Percentiles rank a stretch among this genome's conserved stretches.
These are phyloP conservation scores for Aspergillus phoenicis DNA, from an alignment of 2,329 filamentous ascomycete species.

Conservation along the genomic window DNA sequence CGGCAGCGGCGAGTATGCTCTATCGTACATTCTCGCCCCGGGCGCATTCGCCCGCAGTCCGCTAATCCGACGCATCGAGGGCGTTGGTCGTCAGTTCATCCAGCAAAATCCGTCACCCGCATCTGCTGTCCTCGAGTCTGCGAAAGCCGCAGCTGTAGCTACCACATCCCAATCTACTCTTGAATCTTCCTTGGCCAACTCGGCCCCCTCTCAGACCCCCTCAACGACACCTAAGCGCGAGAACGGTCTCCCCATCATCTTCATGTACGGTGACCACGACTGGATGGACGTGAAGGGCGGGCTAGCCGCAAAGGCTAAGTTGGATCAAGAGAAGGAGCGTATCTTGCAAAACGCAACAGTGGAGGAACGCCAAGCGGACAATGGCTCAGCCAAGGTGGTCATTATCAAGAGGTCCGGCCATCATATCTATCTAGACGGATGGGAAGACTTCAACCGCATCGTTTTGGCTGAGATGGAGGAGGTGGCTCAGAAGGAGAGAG, in stretches of 20 bases:
- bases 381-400: conserved; percentile 79
- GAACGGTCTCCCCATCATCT: conserved; percentile 76
- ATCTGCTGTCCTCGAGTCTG: conserved; percentile 13
- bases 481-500: conserved; percentile 44
- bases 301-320: conserved; percentile 74
- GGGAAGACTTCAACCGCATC: conserved; percentile 69
- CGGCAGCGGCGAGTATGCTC: conserved; percentile 89
- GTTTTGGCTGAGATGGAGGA: conserved; percentile 69
- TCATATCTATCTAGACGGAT: conserved; percentile 71
- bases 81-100: conserved; percentile 74
- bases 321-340: conserved; percentile 67
- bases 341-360: conserved; percentile 62
- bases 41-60: conserved; percentile 89
- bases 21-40: conserved; percentile 89
- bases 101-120: conserved; percentile 26
- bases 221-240: conserved; percentile 44
- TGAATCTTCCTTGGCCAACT: conserved; percentile 38
- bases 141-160: conserved; percentile 21
- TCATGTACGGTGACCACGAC: conserved; percentile 97
- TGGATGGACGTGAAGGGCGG: conserved; percentile 98
- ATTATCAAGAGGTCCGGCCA: conserved; percentile 73
- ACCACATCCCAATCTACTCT: conserved; percentile 36
- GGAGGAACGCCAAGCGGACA: conserved; percentile 71
- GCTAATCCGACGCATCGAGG: conserved; percentile 81
- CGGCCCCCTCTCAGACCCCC: conserved; percentile 17